Conservation (phyloP, 192 early-diverging fungal genomes). For the Phlyctochytrium arcticum region DNA sequence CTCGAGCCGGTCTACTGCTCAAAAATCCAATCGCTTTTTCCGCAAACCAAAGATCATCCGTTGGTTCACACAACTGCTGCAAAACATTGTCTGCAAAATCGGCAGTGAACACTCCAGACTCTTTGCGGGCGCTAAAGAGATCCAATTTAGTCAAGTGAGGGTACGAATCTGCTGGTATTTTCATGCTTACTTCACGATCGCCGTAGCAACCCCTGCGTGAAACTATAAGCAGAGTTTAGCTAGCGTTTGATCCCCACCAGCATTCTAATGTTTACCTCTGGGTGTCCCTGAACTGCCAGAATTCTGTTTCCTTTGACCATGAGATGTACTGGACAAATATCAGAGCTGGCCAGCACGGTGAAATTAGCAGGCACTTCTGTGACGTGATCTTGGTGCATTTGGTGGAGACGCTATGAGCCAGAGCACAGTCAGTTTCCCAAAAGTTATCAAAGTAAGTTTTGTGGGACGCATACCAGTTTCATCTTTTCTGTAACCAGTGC, state of each 20-base stretch:
- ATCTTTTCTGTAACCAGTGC: slow-evolving; percentile 6
- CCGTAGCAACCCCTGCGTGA: slow-evolving; percentile 14
- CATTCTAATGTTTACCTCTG: slow-evolving; percentile 45
- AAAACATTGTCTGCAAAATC: slow-evolving; percentile 1
- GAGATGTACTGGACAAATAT: slow-evolving; percentile 58
- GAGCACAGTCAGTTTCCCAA: too few relatives aligned
- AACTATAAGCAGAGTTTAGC: slow-evolving; percentile 7
- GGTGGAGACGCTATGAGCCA: slow-evolving; percentile 6
- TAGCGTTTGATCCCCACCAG: background rate
- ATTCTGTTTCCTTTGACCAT: slow-evolving; percentile 54
- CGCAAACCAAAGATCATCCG: slow-evolving; percentile 16
- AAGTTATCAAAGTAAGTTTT: background rate
- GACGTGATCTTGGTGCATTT: slow-evolving; percentile 57
- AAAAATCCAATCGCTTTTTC: slow-evolving; percentile 14
- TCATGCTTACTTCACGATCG: slow-evolving; percentile 21
- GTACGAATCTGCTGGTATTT: background rate
- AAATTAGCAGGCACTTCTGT: slow-evolving; percentile 59
- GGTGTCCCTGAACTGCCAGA: slow-evolving; percentile 68
- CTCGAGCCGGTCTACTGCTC: too few relatives aligned
- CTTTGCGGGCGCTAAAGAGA: slow-evolving; percentile 12
- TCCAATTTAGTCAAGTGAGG: background rate
- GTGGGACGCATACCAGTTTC: background rate
- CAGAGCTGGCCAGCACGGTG: slow-evolving; percentile 47
- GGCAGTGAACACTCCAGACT: background rate
- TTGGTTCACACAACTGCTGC: background rate